Conservation (phyloP, 192 early-diverging fungal species). For the Mortierella alpina region DNA sequence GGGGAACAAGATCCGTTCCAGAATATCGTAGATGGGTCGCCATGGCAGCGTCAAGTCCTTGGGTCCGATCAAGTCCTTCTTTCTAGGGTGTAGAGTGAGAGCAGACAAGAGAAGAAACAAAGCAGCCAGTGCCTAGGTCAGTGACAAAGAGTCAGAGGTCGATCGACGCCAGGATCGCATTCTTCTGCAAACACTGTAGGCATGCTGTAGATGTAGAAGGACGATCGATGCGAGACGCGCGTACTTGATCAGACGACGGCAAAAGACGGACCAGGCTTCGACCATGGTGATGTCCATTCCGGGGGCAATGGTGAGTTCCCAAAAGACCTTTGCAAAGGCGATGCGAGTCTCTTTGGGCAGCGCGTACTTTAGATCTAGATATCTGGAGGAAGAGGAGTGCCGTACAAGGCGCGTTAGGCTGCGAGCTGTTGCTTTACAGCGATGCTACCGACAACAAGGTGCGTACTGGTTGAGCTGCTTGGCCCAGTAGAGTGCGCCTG, state of each 20-base stretch:
- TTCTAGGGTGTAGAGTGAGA: constrained; percentile 52
- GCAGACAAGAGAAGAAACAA: background rate
- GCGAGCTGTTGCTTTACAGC: no score
- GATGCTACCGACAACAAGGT: background rate
- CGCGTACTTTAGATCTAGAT: constrained; percentile 72
- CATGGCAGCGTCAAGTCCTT: constrained; percentile 78
- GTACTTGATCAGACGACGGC: constrained; percentile 77
- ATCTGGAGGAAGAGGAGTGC: constrained; percentile 52
- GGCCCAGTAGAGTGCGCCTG: constrained; percentile 68
- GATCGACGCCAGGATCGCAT: no score
- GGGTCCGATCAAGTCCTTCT: constrained; percentile 70
- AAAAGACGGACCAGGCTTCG: constrained; percentile 67
- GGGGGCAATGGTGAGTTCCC: constrained; percentile 71
- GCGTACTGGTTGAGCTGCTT: constrained; percentile 66
- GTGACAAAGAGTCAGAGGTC: no score
- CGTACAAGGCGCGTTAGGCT: background rate
- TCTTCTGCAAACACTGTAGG: background rate
- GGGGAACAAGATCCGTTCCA: constrained; percentile 68
- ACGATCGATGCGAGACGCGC: constrained; percentile 1
- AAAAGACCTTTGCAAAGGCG: constrained; percentile 68
- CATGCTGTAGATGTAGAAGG: background rate
- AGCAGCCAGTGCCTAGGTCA: background rate
- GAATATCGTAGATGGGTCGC: constrained; percentile 77
- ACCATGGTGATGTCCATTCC: constrained; percentile 76
- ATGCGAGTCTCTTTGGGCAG: constrained; percentile 67